Base-by-base conservation (phyloP, 2,329 filamentous ascomycete species). In the Colletotrichum spaethianum region DNA sequence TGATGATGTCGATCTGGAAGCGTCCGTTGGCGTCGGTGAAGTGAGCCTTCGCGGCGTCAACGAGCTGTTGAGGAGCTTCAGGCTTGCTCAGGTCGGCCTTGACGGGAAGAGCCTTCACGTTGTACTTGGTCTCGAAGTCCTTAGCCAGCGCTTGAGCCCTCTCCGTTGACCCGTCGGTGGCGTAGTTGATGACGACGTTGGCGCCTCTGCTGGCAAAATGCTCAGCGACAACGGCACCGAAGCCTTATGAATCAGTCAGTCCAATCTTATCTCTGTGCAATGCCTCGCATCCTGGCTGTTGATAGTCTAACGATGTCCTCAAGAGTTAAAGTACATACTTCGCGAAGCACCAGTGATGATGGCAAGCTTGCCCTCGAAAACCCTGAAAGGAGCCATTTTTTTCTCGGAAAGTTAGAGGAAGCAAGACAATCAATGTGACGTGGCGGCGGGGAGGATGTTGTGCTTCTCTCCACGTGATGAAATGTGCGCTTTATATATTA, bases 321-420 rank as follows among this genome's bases (percentile, higher is more conserved):
- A 8, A 28, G 28, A 44, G 53, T 31, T 50, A 14, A 44, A 42
- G 50, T 31, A 66, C 77, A 73, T 86, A 94, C 93, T 93, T 85
- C 94, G 86, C 68, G 93, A 94, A 70, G 91, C 92, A 71, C 94
- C 94, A 1, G 94, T 96, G 55, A 96, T 86, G 75, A 96, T 91
- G 67, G 89, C 93, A 63, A 95, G 86, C 81, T 95, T 94, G 76
- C 93, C 93, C 78, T 94, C 90, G 28, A 93, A 84, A 66, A 82
- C 78, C 50, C 81, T 74, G 59, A 64, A 72, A 63, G 69, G 82
- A 75, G 82, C 75, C 82, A 85, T 84, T 60, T 42, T 33, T 42
- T 70, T 60, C 52, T 44, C 61, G 18, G 52, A 40, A 40, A 69
- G 23, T 62, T 38, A 36, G 53, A 60, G 46, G 53, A 57, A 40